phyloP scores from a whole-genome alignment of 441 rosid species.

The Brassica balearica region DNA sequence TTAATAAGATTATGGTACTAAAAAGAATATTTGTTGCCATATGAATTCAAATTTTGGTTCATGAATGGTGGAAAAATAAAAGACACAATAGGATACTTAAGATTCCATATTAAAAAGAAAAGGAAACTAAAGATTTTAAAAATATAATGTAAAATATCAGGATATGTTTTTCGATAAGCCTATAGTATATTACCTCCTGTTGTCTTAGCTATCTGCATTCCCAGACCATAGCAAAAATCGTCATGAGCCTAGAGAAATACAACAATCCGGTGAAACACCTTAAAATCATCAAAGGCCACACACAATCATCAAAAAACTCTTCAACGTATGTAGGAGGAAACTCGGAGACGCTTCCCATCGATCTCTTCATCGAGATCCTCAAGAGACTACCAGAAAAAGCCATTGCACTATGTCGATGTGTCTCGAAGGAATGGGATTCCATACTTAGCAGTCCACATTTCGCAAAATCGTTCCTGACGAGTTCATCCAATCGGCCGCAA shows the following conservation, averaged over 20 bases:
- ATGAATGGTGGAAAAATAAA: neutral
- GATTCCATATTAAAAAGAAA: neutral
- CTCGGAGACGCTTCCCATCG: neutral
- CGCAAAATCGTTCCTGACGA: neutral
- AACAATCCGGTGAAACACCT: neutral
- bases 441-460: slow-evolving; percentile 4
- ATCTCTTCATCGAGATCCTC: slow-evolving; percentile 15
- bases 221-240: neutral
- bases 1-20: neutral
- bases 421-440: neutral
- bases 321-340: neutral
- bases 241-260: neutral
- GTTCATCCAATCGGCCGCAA: neutral
- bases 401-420: slow-evolving; percentile 1
- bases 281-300: neutral
- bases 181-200: neutral
- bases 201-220: neutral
- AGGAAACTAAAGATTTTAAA: neutral
- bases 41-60: neutral
- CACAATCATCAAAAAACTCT: neutral
- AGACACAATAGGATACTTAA: neutral
- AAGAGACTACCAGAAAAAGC: neutral
- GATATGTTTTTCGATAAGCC: neutral
- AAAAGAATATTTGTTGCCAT: neutral
- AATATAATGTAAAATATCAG: neutral